A percentile compares a stretch with the other conserved stretches of the same genome.
These are phyloP conservation scores for Fusarium sp. DNA, from an alignment of 2,329 filamentous ascomycete genomes.

Conservation along the genomic window DNA sequence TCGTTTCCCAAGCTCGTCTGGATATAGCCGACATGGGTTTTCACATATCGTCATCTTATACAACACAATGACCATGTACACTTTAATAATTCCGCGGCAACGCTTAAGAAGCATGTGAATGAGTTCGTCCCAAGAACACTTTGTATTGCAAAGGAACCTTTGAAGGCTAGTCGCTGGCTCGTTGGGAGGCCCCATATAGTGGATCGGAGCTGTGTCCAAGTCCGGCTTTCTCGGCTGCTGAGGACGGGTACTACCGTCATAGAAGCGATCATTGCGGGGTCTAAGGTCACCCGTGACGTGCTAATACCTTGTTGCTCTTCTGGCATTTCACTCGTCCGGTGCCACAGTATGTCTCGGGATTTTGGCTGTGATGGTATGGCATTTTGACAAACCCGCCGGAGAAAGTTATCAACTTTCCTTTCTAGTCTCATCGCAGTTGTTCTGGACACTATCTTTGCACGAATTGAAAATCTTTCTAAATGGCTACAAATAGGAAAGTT, in stretches of 20 bases:
- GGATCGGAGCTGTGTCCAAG: too few relatives aligned
- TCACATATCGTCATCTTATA: too few relatives aligned
- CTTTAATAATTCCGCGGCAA: background rate
- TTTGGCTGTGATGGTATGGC: background rate
- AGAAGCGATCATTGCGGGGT: background rate
- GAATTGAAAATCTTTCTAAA: rapidly evolving
- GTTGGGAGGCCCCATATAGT: background rate
- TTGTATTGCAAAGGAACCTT: background rate
- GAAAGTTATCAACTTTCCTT: too few relatives aligned
- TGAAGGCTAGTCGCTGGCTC: background rate
- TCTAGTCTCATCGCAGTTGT: too few relatives aligned
- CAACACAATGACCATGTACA: too few relatives aligned
- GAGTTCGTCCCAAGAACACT: rapidly evolving
- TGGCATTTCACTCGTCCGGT: too few relatives aligned
- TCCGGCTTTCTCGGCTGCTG: background rate
- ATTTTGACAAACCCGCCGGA: too few relatives aligned
- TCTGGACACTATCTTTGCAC: background rate
- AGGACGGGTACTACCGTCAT: background rate
- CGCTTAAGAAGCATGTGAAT: too few relatives aligned
- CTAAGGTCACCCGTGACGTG: background rate
- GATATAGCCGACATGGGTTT: too few relatives aligned
- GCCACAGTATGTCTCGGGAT: background rate
- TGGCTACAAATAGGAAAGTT: rapidly evolving
- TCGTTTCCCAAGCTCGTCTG: background rate
- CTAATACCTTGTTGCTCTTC: background rate